A percentile compares a stretch with the other conserved stretches of the same genome.
Evolutionary conservation across 805 yeast species (phyloP).

Genomic region (Kregervanrija delftensis): DNA sequence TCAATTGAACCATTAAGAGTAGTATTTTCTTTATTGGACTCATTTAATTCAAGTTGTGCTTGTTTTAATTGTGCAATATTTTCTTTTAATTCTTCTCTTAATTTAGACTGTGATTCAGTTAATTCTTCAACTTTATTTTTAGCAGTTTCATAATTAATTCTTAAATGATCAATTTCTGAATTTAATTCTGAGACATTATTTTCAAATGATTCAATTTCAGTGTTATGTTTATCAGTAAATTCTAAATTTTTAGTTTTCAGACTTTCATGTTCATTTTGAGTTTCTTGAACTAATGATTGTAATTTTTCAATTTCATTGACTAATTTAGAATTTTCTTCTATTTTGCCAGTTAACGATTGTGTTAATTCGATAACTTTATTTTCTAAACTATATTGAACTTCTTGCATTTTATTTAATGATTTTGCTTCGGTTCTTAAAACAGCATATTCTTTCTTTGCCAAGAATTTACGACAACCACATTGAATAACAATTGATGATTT

Average conservation of each 20-base stretch:
- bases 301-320: constrained; percentile 52
- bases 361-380: constrained; percentile 97
- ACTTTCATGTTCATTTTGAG: constrained; percentile 44
- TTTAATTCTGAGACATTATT: constrained; percentile 43
- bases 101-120: constrained; percentile 50
- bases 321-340: constrained; percentile 74
- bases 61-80: constrained; percentile 55
- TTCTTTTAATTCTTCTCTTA: constrained; percentile 56
- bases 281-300: constrained; percentile 45
- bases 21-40: constrained; percentile 56
- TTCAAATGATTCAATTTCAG: constrained; percentile 40
- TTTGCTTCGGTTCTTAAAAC: constrained; percentile 79
- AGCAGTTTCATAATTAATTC: constrained; percentile 51
- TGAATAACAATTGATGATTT: constrained; percentile 67
- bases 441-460: constrained; percentile 61
- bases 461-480: constrained; percentile 66
- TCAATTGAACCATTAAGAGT: constrained; percentile 59
- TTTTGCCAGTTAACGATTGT: constrained; percentile 70
- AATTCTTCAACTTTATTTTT: constrained; percentile 53
- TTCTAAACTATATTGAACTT: constrained; percentile 88
- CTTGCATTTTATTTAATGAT: constrained; percentile 82
- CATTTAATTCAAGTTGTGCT: constrained; percentile 52
- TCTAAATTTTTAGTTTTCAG: constrained; percentile 51
- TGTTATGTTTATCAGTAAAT: constrained; percentile 38
- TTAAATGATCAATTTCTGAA: constrained; percentile 47